Base-by-base conservation (phyloP, 2,329 filamentous ascomycete species). In the Botrytis medusae region DNA sequence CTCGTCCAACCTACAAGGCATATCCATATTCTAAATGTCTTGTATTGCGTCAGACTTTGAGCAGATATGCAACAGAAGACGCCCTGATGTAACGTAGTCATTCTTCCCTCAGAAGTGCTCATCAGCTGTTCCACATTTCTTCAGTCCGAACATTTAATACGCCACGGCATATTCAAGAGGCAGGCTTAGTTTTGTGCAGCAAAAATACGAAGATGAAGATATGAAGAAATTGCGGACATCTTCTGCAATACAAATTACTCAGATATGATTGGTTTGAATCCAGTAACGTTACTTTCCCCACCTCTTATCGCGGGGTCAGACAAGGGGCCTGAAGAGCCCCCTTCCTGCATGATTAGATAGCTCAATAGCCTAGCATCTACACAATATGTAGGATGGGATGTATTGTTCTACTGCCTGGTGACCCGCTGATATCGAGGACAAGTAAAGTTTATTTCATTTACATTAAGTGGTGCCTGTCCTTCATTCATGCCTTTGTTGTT, bases 211-310 rank as follows among this genome's bases (percentile, higher is more conserved):
- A 32, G n/a, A 54, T 18, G 51, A 42, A 42, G 37, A 29, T 29
- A 22, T 63, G n/a, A 63, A 63, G 29, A 20, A 32, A 44, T 44
- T 9, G n/a, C 9, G n/a, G n/a, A 32, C 29, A 54, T 40, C 46
- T 67, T 67, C 8, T 37, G 42, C 54, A 71, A 71, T 63, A 40
- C 32, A 48, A 64, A 71, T 64, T 29, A 7, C 25, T 32, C 54
- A 12, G n/a, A 46, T 25, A 34, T 57, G 37, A 72, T 72, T 72
- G 69, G 69, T 16, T 57, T 4, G 22, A 6, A 32, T 14, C 60
- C 20, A 4, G 42, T 65, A 71, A 71, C 60, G 60, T 71, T 57
- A 63, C 69, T 40, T 14, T 54, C 46, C 60, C 46, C 69, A 57
- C 60, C 60, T 9, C 16, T 64, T 71, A 65, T 51, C 60, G 60